Conservation (phyloP, 2,329 filamentous ascomycete genomes). For the Coniosporium tulheliwenetii region DNA sequence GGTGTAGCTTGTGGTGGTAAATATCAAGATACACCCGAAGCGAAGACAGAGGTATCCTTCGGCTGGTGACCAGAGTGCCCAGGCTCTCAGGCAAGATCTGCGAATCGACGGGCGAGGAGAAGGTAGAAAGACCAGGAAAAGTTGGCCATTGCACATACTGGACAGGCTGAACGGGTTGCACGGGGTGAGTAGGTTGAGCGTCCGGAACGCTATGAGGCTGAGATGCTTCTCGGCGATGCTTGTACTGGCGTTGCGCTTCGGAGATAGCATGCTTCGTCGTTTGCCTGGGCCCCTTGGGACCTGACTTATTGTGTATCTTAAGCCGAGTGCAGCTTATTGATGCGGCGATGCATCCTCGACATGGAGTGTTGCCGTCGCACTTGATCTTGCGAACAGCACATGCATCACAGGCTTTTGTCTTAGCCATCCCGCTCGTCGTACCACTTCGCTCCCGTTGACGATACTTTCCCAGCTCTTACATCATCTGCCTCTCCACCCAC, state of each 20-base stretch:
- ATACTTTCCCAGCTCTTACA: too few relatives aligned
- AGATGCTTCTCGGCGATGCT: background rate
- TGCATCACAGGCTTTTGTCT: conserved; percentile 5
- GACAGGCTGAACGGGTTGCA: background rate
- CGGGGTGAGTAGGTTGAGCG: background rate
- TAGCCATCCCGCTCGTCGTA: background rate
- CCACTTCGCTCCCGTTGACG: too few relatives aligned
- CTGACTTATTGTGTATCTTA: conserved; percentile 3
- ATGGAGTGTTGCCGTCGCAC: conserved; percentile 6
- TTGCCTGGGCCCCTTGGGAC: conserved; percentile 4
- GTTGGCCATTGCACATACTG: background rate
- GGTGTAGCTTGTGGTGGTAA: conserved; percentile 7
- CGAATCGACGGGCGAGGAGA: background rate
- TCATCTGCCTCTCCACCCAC: too few relatives aligned
- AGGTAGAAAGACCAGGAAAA: background rate
- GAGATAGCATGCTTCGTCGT: conserved; percentile 2
- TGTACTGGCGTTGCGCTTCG: background rate
- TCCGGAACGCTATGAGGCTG: background rate
- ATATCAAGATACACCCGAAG: conserved; percentile 6
- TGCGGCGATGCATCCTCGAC: conserved; percentile 2
- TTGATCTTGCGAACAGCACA: conserved; percentile 6
- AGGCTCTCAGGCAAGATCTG: background rate
- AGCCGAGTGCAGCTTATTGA: conserved; percentile 4
- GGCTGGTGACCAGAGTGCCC: background rate
- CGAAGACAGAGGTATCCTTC: background rate